A percentile compares a stretch with the other conserved stretches of the same genome.
These are phyloP conservation scores for Pterocarpus santalinus DNA, from an alignment of 306 rosid genomes.

Conservation along the genomic window DNA sequence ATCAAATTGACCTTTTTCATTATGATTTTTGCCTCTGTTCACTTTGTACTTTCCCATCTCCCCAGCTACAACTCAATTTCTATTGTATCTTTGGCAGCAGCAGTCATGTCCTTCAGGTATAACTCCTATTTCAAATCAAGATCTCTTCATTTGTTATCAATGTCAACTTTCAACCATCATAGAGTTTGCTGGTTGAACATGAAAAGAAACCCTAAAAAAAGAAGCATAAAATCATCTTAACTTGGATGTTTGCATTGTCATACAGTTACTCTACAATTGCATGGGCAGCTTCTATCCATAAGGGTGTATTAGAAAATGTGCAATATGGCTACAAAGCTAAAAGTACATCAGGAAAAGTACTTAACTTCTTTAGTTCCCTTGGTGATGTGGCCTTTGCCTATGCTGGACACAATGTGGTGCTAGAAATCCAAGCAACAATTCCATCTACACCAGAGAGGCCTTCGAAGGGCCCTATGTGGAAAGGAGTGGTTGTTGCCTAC, in stretches of 20 bases:
- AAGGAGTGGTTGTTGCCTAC: conserved; percentile 56
- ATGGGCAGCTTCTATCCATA: conserved; percentile 53
- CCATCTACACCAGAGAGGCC: conserved; percentile 64
- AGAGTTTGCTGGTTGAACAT: conserved; percentile 28
- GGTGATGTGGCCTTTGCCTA: conserved; percentile 63
- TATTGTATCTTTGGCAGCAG: conserved; percentile 67
- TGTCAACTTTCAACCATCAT: no score
- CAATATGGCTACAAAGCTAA: conserved; percentile 43
- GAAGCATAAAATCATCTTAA: not conserved
- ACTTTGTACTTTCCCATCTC: conserved; percentile 69
- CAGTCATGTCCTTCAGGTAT: conserved; percentile 73
- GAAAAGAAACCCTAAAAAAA: no score
- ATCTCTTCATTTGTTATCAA: not conserved
- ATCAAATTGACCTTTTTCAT: conserved; percentile 65
- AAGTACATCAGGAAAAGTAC: conserved; percentile 36
- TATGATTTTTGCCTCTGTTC: conserved; percentile 58
- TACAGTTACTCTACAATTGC: conserved; percentile 67
- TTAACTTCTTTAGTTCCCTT: conserved; percentile 58
- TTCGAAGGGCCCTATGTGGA: conserved; percentile 66
- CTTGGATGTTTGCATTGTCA: not conserved
- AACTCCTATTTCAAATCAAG: not conserved
- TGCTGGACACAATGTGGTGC: conserved; percentile 66
- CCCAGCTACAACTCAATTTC: conserved; percentile 72
- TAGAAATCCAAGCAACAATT: conserved; percentile 72
- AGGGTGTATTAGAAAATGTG: conserved; percentile 54